Evolutionary conservation across 2,329 filamentous ascomycete genomes (phyloP), one percentile per base, ranked within the genome.

Genomic region (Scortechinia acanthostroma): DNA sequence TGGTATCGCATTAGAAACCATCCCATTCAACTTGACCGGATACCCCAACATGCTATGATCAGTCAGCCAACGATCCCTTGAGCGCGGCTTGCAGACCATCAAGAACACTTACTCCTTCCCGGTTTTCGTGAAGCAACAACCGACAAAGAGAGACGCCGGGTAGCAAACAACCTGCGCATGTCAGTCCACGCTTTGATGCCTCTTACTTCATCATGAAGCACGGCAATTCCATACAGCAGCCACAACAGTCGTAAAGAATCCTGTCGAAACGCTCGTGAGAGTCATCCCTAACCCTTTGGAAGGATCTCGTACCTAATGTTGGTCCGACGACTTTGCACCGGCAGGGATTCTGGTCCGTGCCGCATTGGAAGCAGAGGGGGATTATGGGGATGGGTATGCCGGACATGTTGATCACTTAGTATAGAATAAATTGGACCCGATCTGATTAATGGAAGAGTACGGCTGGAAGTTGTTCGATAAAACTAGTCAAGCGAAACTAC

Each of bases 101-200:
- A 35, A 5, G 19, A 17, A 37, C n/a, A 45, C 47, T 43, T 30
- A 50, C 48, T 49, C 47, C 20, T 50, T 50, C 5, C 48, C 48
- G 5, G 48, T 50, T 10, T 47, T 42, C 3, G 47, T 49, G 16
- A 30, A 35, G 40, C 47, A 48, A 25, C 48, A 48, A 43, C 47
- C 46, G 22, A 47, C 48, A 4, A 50, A 22, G 13, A 50, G 37
- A 6, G 47, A 48, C 17, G 47, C 47, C 16, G 48, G 48, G 43
- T 46, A 49, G 23, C 48, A 50, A 35, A 50, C 45, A n/a, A 50
- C 44, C 48, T 50, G 21, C 15, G 43, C n/a, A n/a, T n/a, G n/a
- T n/a, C n/a, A n/a, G n/a, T n/a, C n/a, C n/a, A n/a, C n/a, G n/a
- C n/a, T n/a, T n/a, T n/a, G n/a, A n/a, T n/a, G n/a, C n/a, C n/a